Base-by-base conservation (phyloP, 2,329 filamentous ascomycete genomes). In the Ustulina deusta region DNA sequence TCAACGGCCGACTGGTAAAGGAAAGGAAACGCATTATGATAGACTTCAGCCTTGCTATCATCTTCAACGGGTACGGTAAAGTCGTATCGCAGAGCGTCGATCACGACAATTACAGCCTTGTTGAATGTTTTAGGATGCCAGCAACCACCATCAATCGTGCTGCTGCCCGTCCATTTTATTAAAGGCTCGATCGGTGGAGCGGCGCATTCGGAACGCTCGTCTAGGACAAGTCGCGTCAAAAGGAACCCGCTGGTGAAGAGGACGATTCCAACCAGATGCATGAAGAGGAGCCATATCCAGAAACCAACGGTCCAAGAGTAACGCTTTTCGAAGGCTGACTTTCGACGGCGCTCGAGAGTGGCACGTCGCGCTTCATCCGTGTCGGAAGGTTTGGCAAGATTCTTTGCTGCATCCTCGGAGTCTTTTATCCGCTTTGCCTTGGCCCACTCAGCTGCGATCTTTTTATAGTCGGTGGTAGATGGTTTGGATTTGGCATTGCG, bases 41-140 rank as follows among this genome's bases (percentile, higher is more conserved):
- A 99, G 68, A 91, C 82, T 69, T 88, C 87, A 13, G 78, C 78
- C 58, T 82, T 83, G 55, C 82, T 76, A 73, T 85, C 80, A 65
- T 87, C 82, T 51, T 84, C 81, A 68, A 91, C 90, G 0, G 96
- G 96, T 11, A 98, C 89, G 0, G 95, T 97, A 75, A 99, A 99
- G 80, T 99, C 96, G 81, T 99, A 99, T 68, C 96, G 91, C 66
- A 99, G 85, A 61, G 96, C 96, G 79, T 99, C 96, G 65, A 99
- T 91, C 58, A 99, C 83, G 63, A 99, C 87, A 27, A 99, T 87
- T 54, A 99, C 90, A 11, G 95, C 94, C 78, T 94, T 96, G 70
- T 97, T 89, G 78, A 98, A 99, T 1, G 90, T 93, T 82, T 93
- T 97, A 38, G 94, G 93, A 78, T 98, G 94, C 96, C 96, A 99